Percentiles rank a stretch among this genome's conserved stretches.
phyloP scores from a whole-genome alignment of 2,329 filamentous ascomycete species.

The Ceratocystis colombiana region DNA sequence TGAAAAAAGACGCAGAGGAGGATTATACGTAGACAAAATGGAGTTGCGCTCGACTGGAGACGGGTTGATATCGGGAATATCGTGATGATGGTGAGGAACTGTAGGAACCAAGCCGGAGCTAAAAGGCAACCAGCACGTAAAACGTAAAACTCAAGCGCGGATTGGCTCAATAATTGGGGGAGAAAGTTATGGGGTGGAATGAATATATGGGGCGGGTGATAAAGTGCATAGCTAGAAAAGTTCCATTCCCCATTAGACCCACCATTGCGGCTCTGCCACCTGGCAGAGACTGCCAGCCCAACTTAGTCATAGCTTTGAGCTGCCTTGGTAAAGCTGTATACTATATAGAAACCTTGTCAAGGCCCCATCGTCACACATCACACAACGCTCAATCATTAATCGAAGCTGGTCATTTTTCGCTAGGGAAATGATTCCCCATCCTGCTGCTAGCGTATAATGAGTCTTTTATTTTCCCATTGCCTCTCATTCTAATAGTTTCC shows the following conservation, averaged over 20 bases:
- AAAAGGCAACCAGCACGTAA: slow-evolving; percentile 7
- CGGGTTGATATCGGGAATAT: background rate
- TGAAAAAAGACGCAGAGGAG: background rate
- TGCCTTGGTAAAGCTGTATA: slow-evolving; percentile 4
- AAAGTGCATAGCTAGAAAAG: slow-evolving; percentile 4
- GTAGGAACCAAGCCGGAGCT: slow-evolving; percentile 3
- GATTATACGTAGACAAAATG: background rate
- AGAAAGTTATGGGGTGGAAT: background rate
- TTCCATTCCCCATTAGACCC: background rate
- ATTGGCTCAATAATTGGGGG: background rate
- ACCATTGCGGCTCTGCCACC: background rate
- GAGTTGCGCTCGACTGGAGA: background rate
- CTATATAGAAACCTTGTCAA: background rate
- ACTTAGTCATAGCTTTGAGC: background rate
- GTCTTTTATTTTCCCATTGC: background rate
- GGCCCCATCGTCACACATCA: slow-evolving; percentile 2
- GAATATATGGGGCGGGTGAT: background rate
- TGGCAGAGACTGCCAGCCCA: slow-evolving; percentile 2
- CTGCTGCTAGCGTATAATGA: background rate
- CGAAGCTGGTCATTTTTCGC: background rate
- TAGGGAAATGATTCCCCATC: background rate
- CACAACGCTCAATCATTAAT: background rate
- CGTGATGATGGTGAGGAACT: slow-evolving; percentile 7
- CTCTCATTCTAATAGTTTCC: slow-evolving; percentile 27
- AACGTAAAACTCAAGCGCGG: background rate